Evolutionary conservation across 1,284 basidiomycete genomes (phyloP).

Genomic region (Ustilago lituana): DNA sequence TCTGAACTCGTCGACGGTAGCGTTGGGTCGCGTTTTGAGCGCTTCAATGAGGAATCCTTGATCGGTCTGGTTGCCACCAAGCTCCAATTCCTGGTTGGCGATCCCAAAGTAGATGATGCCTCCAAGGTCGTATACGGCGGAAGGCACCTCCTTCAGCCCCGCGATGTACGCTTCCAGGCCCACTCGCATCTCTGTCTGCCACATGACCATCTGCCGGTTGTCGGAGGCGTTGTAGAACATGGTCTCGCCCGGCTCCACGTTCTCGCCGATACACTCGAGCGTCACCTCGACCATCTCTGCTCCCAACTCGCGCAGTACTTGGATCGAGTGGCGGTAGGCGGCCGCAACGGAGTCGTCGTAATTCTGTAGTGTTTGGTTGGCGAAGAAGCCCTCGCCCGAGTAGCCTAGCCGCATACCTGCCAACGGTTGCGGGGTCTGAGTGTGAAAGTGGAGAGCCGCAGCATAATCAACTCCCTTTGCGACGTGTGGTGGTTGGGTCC

Average conservation of each 20-base stretch:
- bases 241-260: conserved; percentile 13
- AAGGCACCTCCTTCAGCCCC: conserved; percentile 16
- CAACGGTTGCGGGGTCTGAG: conserved; percentile 4
- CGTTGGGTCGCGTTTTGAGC: conserved; percentile 28
- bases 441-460: conserved; percentile 13
- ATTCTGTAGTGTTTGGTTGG: conserved; percentile 22
- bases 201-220: conserved; percentile 13
- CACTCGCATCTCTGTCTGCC: conserved; percentile 35
- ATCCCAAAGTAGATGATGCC: conserved; percentile 40
- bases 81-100: conserved; percentile 16
- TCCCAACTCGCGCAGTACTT: conserved; percentile 15
- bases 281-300: conserved; percentile 34
- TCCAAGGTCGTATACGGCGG: conserved; percentile 31
- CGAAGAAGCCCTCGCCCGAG: conserved; percentile 26
- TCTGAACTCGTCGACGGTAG: conserved; percentile 24
- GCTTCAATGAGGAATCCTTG: conserved; percentile 35
- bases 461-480: conserved; percentile 26
- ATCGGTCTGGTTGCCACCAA: conserved; percentile 29
- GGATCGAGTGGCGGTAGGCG: conserved; percentile 23
- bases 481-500: conserved; percentile 20
- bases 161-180: conserved; percentile 32
- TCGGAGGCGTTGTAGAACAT: conserved; percentile 28
- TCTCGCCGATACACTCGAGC: conserved; percentile 29
- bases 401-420: conserved; percentile 17
- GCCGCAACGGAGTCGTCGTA: conserved; percentile 18